Evolutionary conservation across 208 protist genomes (phyloP).

Genomic region (Trichomonas tenax): DNA sequence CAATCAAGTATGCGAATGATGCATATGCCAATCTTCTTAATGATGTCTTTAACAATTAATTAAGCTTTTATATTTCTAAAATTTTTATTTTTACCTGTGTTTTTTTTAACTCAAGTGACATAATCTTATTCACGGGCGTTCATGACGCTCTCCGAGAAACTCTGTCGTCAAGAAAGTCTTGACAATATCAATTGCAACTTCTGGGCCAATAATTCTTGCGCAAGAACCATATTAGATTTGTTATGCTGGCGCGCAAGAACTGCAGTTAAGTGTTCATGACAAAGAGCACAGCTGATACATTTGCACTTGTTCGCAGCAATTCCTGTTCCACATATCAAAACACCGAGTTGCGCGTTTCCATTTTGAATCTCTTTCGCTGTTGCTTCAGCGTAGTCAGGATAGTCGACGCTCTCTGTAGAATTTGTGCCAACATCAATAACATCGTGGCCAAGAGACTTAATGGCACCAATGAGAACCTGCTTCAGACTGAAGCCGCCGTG

Average conservation of each 20-base stretch:
- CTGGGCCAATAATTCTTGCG: neutral
- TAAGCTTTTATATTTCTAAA: too few relatives aligned
- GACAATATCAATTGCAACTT: neutral
- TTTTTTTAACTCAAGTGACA: neutral
- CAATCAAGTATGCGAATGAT: too few relatives aligned
- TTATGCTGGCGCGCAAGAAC: neutral
- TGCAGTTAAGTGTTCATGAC: neutral
- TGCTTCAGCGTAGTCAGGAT: neutral
- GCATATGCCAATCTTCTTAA: too few relatives aligned
- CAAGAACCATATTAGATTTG: neutral
- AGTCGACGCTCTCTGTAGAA: neutral
- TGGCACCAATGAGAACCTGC: neutral
- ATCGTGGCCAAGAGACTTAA: neutral
- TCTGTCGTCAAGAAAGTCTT: neutral
- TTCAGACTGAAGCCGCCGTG: neutral
- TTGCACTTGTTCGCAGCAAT: neutral
- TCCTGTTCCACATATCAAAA: neutral
- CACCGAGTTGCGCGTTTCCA: neutral
- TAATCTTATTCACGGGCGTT: neutral
- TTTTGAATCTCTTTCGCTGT: neutral
- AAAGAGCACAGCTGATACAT: neutral
- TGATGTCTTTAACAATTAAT: too few relatives aligned
- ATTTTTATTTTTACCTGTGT: too few relatives aligned
- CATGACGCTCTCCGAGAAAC: neutral
- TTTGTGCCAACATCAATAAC: neutral